Conservation (phyloP, 805 yeast species). For the Nakazawaea anatomiae region DNA sequence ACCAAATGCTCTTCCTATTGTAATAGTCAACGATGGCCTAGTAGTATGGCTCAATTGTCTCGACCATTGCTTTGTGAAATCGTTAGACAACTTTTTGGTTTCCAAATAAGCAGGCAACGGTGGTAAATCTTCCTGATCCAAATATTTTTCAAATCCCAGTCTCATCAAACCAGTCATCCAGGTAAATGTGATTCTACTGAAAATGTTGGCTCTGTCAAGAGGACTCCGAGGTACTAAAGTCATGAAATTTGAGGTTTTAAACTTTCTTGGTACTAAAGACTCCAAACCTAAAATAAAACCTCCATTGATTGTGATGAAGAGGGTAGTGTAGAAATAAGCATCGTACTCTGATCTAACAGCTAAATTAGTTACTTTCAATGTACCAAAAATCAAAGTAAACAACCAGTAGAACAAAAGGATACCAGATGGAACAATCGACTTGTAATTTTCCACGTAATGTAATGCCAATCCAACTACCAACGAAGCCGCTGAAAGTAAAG, state of each 20-base stretch:
- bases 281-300: slow-evolving; percentile 39
- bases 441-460: slow-evolving; percentile 36
- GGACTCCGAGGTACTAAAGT: slow-evolving; percentile 34
- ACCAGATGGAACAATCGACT: slow-evolving; percentile 30
- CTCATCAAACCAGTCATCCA: slow-evolving; percentile 60
- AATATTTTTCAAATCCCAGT: slow-evolving; percentile 40
- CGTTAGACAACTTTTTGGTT: slow-evolving; percentile 43
- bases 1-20: slow-evolving; percentile 72
- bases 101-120: slow-evolving; percentile 64
- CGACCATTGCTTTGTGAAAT: slow-evolving; percentile 57
- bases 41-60: slow-evolving; percentile 34
- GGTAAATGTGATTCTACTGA: slow-evolving; percentile 44
- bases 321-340: slow-evolving; percentile 20
- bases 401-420: slow-evolving; percentile 38
- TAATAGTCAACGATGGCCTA: slow-evolving; percentile 29
- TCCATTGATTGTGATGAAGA: slow-evolving; percentile 31
- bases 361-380: slow-evolving; percentile 37
- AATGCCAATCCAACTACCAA: slow-evolving; percentile 46
- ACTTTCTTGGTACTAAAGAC: slow-evolving; percentile 25
- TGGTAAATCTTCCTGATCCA: slow-evolving; percentile 63
- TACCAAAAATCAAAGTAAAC: slow-evolving; percentile 40
- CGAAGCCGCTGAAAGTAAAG: slow-evolving; percentile 29
- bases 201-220: slow-evolving; percentile 42
- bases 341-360: slow-evolving; percentile 28
- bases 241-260: slow-evolving; percentile 6